Percentiles rank a stretch among this genome's conserved stretches.
Evolutionary conservation across 2,329 filamentous ascomycete genomes (phyloP).

Genomic region (Emmonsiellopsis sp.): DNA sequence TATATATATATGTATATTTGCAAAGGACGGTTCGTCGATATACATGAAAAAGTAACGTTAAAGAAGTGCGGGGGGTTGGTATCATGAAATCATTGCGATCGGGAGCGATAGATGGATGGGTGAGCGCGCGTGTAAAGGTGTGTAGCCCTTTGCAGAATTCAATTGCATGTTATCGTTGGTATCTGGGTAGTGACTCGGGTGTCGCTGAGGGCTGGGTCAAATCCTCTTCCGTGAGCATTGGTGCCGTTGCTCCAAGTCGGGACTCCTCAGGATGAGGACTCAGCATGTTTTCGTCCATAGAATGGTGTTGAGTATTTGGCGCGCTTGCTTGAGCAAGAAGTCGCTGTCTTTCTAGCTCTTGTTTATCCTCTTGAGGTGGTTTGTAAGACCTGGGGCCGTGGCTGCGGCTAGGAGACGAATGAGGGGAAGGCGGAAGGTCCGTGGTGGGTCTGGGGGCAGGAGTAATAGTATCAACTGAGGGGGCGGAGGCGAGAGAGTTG

Average conservation of each 20-base stretch:
- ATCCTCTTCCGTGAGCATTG: conserved; percentile 48
- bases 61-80: no score
- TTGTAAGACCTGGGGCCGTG: background rate
- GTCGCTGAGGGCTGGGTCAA: conserved; percentile 29
- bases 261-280: background rate
- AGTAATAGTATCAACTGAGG: conserved; percentile 21
- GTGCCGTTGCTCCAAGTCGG: conserved; percentile 25
- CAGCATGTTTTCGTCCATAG: conserved; percentile 9
- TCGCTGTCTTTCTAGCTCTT: conserved; percentile 60
- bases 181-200: conserved; percentile 35
- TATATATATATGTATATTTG: no score
- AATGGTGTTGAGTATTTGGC: conserved; percentile 27
- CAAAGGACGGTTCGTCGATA: no score
- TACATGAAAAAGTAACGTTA: no score
- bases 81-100: background rate
- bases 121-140: background rate
- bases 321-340: conserved; percentile 57
- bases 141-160: no score
- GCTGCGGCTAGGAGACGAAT: conserved; percentile 32
- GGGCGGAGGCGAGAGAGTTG: conserved; percentile 14
- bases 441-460: conserved; percentile 8
- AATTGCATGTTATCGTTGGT: conserved; percentile 26
- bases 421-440: background rate
- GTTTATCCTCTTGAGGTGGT: conserved; percentile 57
- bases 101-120: background rate